Evolutionary conservation across 2,329 filamentous ascomycete genomes (phyloP).

Genomic region (Teratosphaeria pseudoeucalypti): DNA sequence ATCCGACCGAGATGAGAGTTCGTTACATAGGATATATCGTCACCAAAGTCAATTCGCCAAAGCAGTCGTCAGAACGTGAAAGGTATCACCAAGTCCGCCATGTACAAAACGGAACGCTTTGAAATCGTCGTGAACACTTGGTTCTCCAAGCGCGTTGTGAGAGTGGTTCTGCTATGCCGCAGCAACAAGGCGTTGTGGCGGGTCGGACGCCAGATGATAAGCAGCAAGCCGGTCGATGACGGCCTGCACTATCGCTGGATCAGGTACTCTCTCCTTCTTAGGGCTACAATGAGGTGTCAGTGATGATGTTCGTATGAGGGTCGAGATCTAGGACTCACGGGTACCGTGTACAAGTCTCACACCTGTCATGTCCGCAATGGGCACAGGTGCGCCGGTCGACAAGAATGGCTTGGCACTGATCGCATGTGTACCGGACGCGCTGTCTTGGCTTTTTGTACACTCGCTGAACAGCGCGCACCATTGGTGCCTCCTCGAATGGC

Average conservation of each 20-base stretch:
- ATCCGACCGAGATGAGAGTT: not conserved
- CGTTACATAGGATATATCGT: not conserved
- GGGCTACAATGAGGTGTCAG: constrained; percentile 6
- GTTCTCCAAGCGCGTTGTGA: not conserved
- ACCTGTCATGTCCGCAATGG: constrained; percentile 52
- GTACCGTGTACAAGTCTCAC: constrained; percentile 47
- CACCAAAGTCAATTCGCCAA: not conserved
- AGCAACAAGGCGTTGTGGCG: not conserved
- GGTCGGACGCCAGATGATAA: constrained; percentile 6
- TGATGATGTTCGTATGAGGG: not conserved
- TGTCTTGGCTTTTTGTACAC: constrained; percentile 36
- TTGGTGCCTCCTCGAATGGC: constrained; percentile 21
- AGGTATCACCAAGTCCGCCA: not conserved
- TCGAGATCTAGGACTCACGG: constrained; percentile 27
- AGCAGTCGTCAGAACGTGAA: not conserved
- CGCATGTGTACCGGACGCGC: constrained; percentile 44
- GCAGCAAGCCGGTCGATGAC: constrained; percentile 12
- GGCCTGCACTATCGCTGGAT: constrained; percentile 12
- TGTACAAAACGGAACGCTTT: not conserved
- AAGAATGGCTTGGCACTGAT: constrained; percentile 52
- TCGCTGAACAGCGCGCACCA: constrained; percentile 19
- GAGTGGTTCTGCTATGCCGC: not conserved
- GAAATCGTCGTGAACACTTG: not conserved
- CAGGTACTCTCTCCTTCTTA: constrained; percentile 4
- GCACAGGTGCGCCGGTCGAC: constrained; percentile 41